These are phyloP conservation scores for Monosporozyma servazzii DNA, from an alignment of 805 yeast species.

Conservation along the genomic window DNA sequence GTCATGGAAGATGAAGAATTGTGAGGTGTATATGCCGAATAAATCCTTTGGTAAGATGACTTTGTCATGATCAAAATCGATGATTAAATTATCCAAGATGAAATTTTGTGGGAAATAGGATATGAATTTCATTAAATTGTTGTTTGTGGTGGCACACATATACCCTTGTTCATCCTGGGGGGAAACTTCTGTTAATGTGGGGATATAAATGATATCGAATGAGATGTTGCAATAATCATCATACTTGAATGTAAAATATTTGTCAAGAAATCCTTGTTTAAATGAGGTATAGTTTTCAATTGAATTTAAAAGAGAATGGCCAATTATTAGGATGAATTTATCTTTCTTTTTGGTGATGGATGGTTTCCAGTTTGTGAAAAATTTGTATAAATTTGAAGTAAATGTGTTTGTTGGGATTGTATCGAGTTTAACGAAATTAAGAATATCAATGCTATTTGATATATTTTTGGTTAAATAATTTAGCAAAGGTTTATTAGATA, in stretches of 20 bases:
- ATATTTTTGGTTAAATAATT: not conserved
- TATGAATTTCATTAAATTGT: not conserved
- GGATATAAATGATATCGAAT: not conserved
- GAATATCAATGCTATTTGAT: not conserved
- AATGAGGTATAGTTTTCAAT: not conserved
- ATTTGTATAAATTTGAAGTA: not conserved
- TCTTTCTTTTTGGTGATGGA: not conserved
- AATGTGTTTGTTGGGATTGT: too few relatives aligned
- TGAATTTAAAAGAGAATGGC: not conserved
- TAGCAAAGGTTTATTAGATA: not conserved
- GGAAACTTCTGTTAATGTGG: too few relatives aligned
- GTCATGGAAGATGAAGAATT: conserved; percentile 5
- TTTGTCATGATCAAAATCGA: conserved; percentile 4
- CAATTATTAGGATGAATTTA: not conserved
- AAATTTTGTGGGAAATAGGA: not conserved
- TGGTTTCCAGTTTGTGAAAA: not conserved
- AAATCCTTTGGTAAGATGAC: conserved; percentile 4
- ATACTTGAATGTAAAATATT: not conserved
- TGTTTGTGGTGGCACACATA: not conserved
- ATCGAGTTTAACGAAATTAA: too few relatives aligned
- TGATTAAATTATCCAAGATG: conserved; percentile 5
- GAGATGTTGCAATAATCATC: not conserved
- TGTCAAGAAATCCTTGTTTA: not conserved
- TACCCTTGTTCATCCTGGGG: too few relatives aligned
- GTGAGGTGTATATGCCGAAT: conserved; percentile 11